Percentiles rank a stretch among this genome's conserved stretches.
phyloP scores from a whole-genome alignment of 2,329 filamentous ascomycete genomes.

The Cadophora gregata region DNA sequence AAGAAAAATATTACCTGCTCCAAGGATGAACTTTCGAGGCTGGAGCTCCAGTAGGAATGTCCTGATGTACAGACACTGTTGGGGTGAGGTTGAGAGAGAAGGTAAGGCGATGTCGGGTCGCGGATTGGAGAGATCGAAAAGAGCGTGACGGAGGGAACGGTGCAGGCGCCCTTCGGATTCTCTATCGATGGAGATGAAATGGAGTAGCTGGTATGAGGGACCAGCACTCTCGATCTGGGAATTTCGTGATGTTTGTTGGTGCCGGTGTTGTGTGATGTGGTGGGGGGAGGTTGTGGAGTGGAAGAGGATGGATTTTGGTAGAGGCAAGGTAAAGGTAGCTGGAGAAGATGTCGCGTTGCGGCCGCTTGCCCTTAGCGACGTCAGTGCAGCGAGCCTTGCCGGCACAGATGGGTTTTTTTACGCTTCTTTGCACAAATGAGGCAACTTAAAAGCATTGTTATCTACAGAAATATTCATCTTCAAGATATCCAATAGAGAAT shows the following conservation, averaged over 20 bases:
- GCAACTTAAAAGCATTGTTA: background rate
- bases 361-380: slow-evolving; percentile 9
- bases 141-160: slow-evolving; percentile 43
- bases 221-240: slow-evolving; percentile 34
- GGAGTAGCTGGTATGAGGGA: slow-evolving; percentile 11
- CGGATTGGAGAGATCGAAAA: slow-evolving; percentile 34
- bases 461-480: background rate
- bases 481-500: background rate
- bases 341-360: slow-evolving; percentile 8
- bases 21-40: slow-evolving; percentile 13
- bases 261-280: slow-evolving; percentile 18
- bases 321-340: background rate
- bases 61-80: slow-evolving; percentile 15
- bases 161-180: slow-evolving; percentile 45
- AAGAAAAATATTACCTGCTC: slow-evolving; percentile 23
- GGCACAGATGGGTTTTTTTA: background rate
- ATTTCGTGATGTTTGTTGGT: slow-evolving; percentile 21
- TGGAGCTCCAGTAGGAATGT: slow-evolving; percentile 10
- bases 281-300: slow-evolving; percentile 21
- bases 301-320: slow-evolving; percentile 17
- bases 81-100: slow-evolving; percentile 15
- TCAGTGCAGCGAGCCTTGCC: slow-evolving; percentile 5
- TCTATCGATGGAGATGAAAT: slow-evolving; percentile 34
- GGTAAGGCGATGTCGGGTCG: slow-evolving; percentile 14
- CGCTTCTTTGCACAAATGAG: background rate